Evolutionary conservation across 1,284 basidiomycete species (phyloP), one percentile per base, ranked within the genome.

Genomic region (Ganoderma lucidum): DNA sequence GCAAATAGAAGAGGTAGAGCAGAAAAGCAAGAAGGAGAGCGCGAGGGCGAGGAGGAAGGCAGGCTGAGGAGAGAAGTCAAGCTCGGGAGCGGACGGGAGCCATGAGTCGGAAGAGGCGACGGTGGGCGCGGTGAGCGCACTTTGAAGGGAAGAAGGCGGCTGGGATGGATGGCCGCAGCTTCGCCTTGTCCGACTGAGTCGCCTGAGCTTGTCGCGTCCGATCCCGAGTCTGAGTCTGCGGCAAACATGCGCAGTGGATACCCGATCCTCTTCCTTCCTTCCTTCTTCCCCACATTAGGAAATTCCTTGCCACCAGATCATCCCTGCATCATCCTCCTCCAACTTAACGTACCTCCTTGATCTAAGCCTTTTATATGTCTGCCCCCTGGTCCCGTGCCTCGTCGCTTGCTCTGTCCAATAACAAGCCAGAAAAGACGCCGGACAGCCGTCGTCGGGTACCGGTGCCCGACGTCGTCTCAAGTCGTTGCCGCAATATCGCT

Each of bases 201-300:
- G n/a, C 35, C 35, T 35, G 35, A 51, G 19, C 58, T 55, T 66
- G 66, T 63, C 63, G 71, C 56, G 67, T 68, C 23, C 23, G 23
- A 23, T 23, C 23, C 23, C 23, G 23, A 23, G 23, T 23, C 23
- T 23, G 23, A 23, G 23, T 23, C 61, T 63, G 63, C 62, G 62
- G 67, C 64, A 68, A 71, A 66, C 30, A 30, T 62, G 61, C 55
- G 63, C 65, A 51, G 48, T 70, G 69, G 71, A 70, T 70, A 73
- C 70, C 60, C 68, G 66, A 66, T 62, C 66, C 53, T 28, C 23
- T 42, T 14, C 60, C 23, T 44, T 48, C 62, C 42, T 69, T 70
- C 69, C 60, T 70, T 41, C 71, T 48, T 58, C n/a, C 2, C 71
- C 69, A 45, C 23, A 69, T 73, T 55, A 45, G 69, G 71, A 55